These are phyloP conservation scores for Cryptosporidium sp. DNA, from an alignment of 169 alveolate genomes.

Conservation along the genomic window DNA sequence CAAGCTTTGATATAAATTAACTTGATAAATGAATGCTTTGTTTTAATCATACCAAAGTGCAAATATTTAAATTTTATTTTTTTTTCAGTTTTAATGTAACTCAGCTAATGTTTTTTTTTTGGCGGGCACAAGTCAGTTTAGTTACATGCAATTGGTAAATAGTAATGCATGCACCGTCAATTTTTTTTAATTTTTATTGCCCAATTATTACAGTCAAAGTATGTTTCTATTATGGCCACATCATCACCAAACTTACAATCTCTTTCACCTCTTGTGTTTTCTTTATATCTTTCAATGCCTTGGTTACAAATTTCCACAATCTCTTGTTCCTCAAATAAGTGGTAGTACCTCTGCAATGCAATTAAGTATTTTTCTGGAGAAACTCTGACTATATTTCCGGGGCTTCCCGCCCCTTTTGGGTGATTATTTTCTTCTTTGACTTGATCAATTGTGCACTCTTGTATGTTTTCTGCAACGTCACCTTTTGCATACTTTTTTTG, in stretches of 20 bases:
- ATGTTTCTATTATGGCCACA: conserved; percentile 23
- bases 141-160: neutral
- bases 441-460: neutral
- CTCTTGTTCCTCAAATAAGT: conserved; percentile 54
- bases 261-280: neutral
- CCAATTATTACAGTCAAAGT: conserved; percentile 72
- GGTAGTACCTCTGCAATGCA: conserved; percentile 60
- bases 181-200: conserved; percentile 37
- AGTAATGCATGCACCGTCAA: neutral
- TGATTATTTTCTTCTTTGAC: neutral
- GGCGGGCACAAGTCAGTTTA: neutral
- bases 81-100: neutral
- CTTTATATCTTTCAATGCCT: conserved; percentile 32
- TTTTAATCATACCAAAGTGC: neutral
- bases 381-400: conserved; percentile 5
- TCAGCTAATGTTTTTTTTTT: no score
- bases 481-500: conserved; percentile 65
- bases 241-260: neutral
- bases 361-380: conserved; percentile 56
- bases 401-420: neutral
- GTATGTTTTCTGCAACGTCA: neutral
- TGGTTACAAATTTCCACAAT: conserved; percentile 41
- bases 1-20: neutral
- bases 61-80: neutral
- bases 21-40: neutral